Conservation (phyloP, 805 yeast species). For the Schwanniomyces occidentalis region DNA sequence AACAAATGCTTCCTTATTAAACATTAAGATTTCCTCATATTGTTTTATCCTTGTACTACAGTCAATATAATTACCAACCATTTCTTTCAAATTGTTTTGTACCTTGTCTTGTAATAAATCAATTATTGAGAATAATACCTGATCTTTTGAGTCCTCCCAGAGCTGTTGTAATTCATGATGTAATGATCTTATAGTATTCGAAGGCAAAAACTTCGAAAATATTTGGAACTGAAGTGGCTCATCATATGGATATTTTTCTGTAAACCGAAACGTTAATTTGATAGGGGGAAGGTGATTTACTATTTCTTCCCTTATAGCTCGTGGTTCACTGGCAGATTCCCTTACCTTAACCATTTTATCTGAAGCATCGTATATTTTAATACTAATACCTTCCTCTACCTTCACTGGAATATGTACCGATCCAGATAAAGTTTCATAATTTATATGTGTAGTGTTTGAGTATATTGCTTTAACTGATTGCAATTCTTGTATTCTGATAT, state of each 20-base stretch:
- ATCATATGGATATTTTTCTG: constrained; percentile 34
- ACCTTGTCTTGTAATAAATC: constrained; percentile 34
- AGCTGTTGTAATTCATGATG: constrained; percentile 19
- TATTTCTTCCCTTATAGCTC: neutral
- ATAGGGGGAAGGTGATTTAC: constrained; percentile 33
- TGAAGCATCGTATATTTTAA: constrained; percentile 7
- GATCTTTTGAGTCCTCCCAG: constrained; percentile 38
- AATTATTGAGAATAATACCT: constrained; percentile 44
- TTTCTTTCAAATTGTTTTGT: constrained; percentile 13
- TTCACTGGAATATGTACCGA: constrained; percentile 24
- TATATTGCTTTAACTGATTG: constrained; percentile 42
- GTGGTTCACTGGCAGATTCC: neutral
- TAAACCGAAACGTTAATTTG: constrained; percentile 26
- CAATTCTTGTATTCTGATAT: constrained; percentile 36
- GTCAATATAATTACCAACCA: constrained; percentile 7
- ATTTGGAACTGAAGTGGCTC: constrained; percentile 27
- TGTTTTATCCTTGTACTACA: constrained; percentile 9
- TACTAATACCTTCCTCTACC: constrained; percentile 16
- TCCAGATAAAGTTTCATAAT: constrained; percentile 18
- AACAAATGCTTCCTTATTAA: constrained; percentile 18
- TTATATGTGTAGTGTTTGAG: constrained; percentile 30
- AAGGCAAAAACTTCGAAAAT: constrained; percentile 29
- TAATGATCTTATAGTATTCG: constrained; percentile 13
- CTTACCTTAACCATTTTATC: neutral
- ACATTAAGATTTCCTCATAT: constrained; percentile 16